phyloP scores from a whole-genome alignment of 2,329 filamentous ascomycete species.

The Anthostomella pinea region DNA sequence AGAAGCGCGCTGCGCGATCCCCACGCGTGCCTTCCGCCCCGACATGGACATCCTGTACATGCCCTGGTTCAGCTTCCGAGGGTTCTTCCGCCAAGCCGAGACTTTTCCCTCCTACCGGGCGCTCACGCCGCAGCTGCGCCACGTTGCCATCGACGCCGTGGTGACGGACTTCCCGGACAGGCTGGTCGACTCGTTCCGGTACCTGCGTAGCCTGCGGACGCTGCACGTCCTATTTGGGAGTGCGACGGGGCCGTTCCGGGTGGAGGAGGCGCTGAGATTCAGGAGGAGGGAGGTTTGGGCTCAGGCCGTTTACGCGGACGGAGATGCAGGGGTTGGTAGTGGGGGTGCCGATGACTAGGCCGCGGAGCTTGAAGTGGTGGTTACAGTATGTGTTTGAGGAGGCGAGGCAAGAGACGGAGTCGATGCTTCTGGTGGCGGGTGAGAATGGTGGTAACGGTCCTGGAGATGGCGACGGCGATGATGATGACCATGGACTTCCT shows the following conservation, averaged over 20 bases:
- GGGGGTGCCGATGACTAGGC: conserved; percentile 1
- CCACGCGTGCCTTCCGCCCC: conserved; percentile 12
- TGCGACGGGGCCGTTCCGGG: neutral
- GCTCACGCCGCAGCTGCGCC: neutral
- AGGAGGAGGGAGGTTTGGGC: conserved; percentile 1
- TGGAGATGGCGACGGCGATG: neutral
- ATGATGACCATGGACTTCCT: neutral
- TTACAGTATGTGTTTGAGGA: conserved; percentile 1
- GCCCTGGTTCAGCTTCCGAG: conserved; percentile 2
- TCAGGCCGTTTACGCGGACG: conserved; percentile 2
- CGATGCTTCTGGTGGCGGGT: neutral
- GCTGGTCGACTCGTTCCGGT: conserved; percentile 2
- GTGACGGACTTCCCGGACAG: conserved; percentile 1
- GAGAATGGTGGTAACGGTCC: neutral
- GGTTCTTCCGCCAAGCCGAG: conserved; percentile 6
- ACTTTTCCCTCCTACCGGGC: neutral
- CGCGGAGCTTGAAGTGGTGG: neutral
- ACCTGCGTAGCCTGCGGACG: conserved; percentile 2
- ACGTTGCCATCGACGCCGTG: conserved; percentile 10
- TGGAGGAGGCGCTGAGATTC: neutral
- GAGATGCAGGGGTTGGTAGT: neutral
- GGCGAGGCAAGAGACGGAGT: neutral
- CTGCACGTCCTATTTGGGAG: conserved; percentile 5
- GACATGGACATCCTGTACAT: conserved; percentile 17
- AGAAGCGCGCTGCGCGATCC: conserved; percentile 6